Percentiles rank a stretch among this genome's conserved stretches.
Evolutionary conservation across 345 rosid species (phyloP).

Genomic region (Rhizophora mangle): DNA sequence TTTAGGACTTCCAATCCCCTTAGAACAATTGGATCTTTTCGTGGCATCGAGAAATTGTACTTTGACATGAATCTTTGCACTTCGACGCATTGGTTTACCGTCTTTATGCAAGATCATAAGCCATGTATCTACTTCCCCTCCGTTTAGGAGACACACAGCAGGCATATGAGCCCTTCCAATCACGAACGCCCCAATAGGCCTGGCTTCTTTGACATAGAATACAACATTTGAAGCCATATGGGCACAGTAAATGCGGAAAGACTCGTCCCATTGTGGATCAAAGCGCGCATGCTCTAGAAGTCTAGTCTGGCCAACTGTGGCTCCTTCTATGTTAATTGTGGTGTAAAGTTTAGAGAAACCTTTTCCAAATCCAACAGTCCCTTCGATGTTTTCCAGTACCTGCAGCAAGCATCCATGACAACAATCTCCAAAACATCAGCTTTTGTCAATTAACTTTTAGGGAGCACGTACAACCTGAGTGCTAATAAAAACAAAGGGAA

Average conservation of each 20-base stretch:
- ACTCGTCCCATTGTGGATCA: constrained; percentile 36
- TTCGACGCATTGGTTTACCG: constrained; percentile 15
- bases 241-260: constrained; percentile 48
- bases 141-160: constrained; percentile 29
- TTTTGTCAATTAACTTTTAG: too few relatives aligned
- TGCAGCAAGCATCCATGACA: constrained; percentile 13
- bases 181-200: constrained; percentile 31
- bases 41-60: constrained; percentile 33
- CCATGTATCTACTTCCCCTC: constrained; percentile 41
- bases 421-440: too few relatives aligned
- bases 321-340: constrained; percentile 36
- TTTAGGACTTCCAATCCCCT: constrained; percentile 37
- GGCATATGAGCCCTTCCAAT: constrained; percentile 50
- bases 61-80: constrained; percentile 44
- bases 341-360: constrained; percentile 33
- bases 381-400: constrained; percentile 30
- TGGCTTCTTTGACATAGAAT: constrained; percentile 42
- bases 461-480: too few relatives aligned
- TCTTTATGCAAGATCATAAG: constrained; percentile 28
- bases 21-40: constrained; percentile 35
- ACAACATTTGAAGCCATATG: constrained; percentile 42
- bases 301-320: constrained; percentile 42
- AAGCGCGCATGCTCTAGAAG: constrained; percentile 20
- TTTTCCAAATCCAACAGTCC: constrained; percentile 27
- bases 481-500: too few relatives aligned